Evolutionary conservation across 805 yeast genomes (phyloP).

Genomic region (Kuraishia ogatae): DNA sequence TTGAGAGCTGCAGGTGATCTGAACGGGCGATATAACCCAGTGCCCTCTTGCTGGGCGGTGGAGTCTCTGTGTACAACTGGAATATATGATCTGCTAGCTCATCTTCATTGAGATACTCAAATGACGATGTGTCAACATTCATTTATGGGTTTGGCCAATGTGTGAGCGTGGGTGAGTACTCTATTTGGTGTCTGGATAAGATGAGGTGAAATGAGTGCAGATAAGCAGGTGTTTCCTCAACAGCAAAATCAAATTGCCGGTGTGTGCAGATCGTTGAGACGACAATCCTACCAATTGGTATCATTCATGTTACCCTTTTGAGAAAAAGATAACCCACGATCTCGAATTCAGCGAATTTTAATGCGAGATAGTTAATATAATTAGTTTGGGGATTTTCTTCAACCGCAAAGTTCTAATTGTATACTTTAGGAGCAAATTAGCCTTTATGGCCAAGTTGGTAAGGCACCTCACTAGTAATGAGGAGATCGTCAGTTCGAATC

Average conservation of each 20-base stretch:
- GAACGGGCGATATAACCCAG: constrained; percentile 1
- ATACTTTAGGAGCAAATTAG: constrained; percentile 1
- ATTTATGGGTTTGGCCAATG: neutral
- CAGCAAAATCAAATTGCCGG: neutral
- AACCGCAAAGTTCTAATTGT: neutral
- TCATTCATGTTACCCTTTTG: neutral
- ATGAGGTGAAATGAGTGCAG: neutral
- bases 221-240: neutral
- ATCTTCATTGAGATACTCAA: neutral
- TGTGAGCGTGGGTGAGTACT: neutral
- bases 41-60: neutral
- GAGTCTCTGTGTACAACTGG: constrained; percentile 1
- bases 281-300: neutral
- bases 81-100: neutral
- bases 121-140: constrained; percentile 9
- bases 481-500: constrained; percentile 26
- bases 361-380: too few relatives aligned
- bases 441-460: constrained; percentile 27
- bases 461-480: constrained; percentile 27
- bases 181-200: neutral
- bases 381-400: neutral
- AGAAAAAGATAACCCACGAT: neutral
- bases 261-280: neutral
- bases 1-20: neutral
- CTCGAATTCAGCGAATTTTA: too few relatives aligned